Conservation (phyloP, 1,139 yeast genomes). For the Blastobotrys malaysiensis region DNA sequence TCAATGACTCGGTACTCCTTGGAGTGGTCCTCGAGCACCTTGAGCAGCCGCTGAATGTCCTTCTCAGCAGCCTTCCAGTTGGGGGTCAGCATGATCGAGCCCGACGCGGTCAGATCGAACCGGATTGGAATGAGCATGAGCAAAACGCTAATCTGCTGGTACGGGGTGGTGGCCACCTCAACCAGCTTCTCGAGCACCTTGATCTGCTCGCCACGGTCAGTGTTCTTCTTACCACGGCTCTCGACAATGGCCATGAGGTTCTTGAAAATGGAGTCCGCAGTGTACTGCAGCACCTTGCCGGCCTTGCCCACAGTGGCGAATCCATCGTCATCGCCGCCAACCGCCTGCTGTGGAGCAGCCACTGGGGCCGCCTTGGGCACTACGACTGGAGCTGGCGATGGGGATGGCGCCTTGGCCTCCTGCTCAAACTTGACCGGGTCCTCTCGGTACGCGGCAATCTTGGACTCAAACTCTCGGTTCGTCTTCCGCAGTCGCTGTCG, state of each 20-base stretch:
- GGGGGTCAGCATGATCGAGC: conserved; percentile 68
- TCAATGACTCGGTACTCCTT: conserved; percentile 67
- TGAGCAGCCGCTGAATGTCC: conserved; percentile 60
- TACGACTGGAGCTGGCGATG: conserved; percentile 5
- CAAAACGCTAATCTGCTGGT: conserved; percentile 73
- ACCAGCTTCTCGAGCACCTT: conserved; percentile 61
- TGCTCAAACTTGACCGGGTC: conserved; percentile 69
- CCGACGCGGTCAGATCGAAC: conserved; percentile 65
- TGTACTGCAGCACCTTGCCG: conserved; percentile 35
- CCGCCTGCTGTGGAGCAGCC: conserved; percentile 19
- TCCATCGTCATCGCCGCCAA: conserved; percentile 35
- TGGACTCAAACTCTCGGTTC: conserved; percentile 57
- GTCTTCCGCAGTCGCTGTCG: conserved; percentile 87
- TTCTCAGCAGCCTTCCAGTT: conserved; percentile 72
- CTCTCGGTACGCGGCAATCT: conserved; percentile 55
- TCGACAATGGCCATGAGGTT: conserved; percentile 74
- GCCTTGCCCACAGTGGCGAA: conserved; percentile 40
- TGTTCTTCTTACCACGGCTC: conserved; percentile 92
- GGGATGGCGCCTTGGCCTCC: conserved; percentile 27
- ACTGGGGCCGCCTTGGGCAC: conserved; percentile 1
- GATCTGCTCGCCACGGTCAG: conserved; percentile 78
- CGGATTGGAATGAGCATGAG: conserved; percentile 83
- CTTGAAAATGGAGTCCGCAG: conserved; percentile 54
- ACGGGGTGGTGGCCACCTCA: conserved; percentile 48
- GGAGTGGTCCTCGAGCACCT: conserved; percentile 59